Evolutionary conservation across 2,329 filamentous ascomycete genomes (phyloP).

Genomic region (Zymoseptoria pseudotritici): DNA sequence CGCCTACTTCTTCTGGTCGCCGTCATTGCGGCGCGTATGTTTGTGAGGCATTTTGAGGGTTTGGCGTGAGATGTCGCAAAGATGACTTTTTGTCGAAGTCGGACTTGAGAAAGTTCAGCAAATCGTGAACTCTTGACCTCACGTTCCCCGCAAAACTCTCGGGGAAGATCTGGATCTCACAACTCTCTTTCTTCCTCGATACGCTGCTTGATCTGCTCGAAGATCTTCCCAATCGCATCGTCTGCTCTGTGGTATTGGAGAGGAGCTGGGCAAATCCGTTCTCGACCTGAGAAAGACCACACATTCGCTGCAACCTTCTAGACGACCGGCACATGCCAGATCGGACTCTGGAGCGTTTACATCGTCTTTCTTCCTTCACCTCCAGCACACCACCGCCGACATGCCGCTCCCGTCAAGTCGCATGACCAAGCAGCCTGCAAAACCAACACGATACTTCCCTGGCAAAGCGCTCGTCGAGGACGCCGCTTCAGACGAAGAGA

Average conservation of each 20-base stretch:
- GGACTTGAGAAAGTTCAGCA: not conserved
- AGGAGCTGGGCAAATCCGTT: too few species aligned
- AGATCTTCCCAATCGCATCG: too few species aligned
- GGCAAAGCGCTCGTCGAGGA: conserved; percentile 63
- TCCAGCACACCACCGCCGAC: conserved; percentile 10
- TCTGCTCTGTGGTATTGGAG: too few species aligned
- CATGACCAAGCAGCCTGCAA: conserved; percentile 86
- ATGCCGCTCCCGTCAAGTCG: conserved; percentile 62
- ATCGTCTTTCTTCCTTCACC: not conserved
- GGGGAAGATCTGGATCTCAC: not conserved
- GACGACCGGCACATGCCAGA: not conserved
- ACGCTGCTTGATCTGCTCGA: too few species aligned
- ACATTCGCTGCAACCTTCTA: too few species aligned
- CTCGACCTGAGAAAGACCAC: too few species aligned
- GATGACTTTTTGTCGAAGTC: not conserved
- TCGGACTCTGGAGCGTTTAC: not conserved
- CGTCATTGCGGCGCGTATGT: conserved; percentile 26
- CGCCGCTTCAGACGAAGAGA: conserved; percentile 33
- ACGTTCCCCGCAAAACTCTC: not conserved
- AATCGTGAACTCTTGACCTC: not conserved
- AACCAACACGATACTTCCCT: conserved; percentile 73
- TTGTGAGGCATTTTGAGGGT: conserved; percentile 24
- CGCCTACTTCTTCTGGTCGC: conserved; percentile 32
- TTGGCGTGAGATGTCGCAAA: not conserved
- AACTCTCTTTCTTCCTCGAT: too few species aligned